Conservation (phyloP, 2,329 filamentous ascomycete species). For the Uncinocarpus reesii region DNA sequence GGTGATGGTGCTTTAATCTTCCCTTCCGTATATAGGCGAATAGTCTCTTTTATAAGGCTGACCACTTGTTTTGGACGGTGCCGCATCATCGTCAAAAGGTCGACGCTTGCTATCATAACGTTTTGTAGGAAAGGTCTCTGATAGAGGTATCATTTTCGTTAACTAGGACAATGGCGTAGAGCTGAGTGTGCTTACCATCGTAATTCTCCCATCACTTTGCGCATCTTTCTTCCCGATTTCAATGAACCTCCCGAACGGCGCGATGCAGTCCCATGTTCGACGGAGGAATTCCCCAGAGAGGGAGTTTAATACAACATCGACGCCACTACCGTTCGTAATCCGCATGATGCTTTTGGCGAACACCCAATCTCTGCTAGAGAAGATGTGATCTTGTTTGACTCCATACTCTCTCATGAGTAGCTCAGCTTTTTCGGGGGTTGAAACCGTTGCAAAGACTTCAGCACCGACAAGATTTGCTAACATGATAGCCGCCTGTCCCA, state of each 20-base stretch:
- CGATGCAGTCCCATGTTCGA: slow-evolving; percentile 14
- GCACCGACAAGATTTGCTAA: slow-evolving; percentile 18
- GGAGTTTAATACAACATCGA: slow-evolving; percentile 18
- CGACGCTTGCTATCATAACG: slow-evolving; percentile 17
- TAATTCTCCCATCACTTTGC: slow-evolving; percentile 5
- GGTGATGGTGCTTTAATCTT: slow-evolving; percentile 17
- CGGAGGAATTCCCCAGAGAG: slow-evolving; percentile 15
- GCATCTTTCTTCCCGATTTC: slow-evolving; percentile 16
- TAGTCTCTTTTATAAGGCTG: slow-evolving; percentile 14
- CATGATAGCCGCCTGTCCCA: slow-evolving; percentile 20
- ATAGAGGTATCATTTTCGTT: not conserved
- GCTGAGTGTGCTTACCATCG: slow-evolving; percentile 9
- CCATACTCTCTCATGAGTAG: slow-evolving; percentile 15
- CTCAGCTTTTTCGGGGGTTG: slow-evolving; percentile 15
- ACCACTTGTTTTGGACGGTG: slow-evolving; percentile 13
- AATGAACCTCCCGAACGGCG: slow-evolving; percentile 15
- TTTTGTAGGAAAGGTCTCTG: slow-evolving; percentile 16
- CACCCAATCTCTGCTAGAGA: slow-evolving; percentile 10
- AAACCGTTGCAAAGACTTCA: slow-evolving; percentile 20
- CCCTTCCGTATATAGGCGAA: slow-evolving; percentile 16
- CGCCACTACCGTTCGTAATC: slow-evolving; percentile 14
- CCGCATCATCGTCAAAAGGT: slow-evolving; percentile 17
- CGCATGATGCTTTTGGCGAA: slow-evolving; percentile 16
- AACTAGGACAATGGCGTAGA: not conserved
- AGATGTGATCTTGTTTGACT: slow-evolving; percentile 15